phyloP scores from a whole-genome alignment of 352 stramenopile genomes.

The Pythium sp. region DNA sequence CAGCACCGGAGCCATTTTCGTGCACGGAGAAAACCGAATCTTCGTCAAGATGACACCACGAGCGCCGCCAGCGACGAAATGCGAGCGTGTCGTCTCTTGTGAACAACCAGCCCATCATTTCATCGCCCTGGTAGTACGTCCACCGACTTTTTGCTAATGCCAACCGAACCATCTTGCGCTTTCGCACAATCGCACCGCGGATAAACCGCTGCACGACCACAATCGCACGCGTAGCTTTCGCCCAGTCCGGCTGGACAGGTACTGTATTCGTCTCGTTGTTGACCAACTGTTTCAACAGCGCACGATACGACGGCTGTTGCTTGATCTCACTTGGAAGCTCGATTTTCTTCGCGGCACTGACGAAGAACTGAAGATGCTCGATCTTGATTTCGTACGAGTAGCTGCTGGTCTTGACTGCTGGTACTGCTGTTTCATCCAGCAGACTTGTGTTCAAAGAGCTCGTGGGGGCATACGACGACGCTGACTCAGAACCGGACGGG shows the following conservation, averaged over 20 bases:
- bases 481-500: conserved; percentile 12
- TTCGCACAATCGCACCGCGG: conserved; percentile 66
- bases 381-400: conserved; percentile 78
- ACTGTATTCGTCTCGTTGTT: conserved; percentile 45
- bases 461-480: conserved; percentile 12
- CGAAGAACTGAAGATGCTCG: conserved; percentile 62
- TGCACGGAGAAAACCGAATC: conserved; percentile 69
- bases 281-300: conserved; percentile 71
- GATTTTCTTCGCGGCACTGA: conserved; percentile 52
- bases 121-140: conserved; percentile 52
- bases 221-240: conserved; percentile 66
- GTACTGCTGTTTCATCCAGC: conserved; percentile 12
- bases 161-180: conserved; percentile 59
- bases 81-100: conserved; percentile 78
- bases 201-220: conserved; percentile 81
- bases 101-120: conserved; percentile 84
- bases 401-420: conserved; percentile 27
- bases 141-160: conserved; percentile 54
- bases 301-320: conserved; percentile 68
- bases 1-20: conserved; percentile 60
- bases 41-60: conserved; percentile 77
- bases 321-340: conserved; percentile 20
- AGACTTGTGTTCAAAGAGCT: conserved; percentile 22
- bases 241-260: conserved; percentile 61
- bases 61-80: conserved; percentile 80